Base-by-base conservation (phyloP, 2,329 filamentous ascomycete species). In the Trichoderma sp. region DNA sequence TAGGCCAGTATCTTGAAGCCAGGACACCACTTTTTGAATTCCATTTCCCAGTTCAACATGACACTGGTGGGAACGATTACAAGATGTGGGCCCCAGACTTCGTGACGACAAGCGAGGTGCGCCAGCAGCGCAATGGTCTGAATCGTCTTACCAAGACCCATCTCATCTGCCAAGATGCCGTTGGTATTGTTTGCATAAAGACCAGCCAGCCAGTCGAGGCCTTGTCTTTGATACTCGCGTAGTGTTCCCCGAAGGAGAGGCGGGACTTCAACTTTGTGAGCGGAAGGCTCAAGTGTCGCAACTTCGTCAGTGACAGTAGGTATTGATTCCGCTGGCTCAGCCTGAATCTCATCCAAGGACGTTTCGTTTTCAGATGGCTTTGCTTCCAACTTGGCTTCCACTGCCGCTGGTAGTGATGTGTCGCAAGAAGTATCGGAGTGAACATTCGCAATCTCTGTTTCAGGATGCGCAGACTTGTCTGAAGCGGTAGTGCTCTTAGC, bases 31-130 rank as follows among this genome's bases (percentile, higher is more conserved):
- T 99, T 99, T 77, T 98, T 98, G 86, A 99, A 99, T 80, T 99
- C 96, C 92, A 98, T 98, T 79, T 99, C 96, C 96, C 96, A 99
- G 77, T 99, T 99, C 72, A 99, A 88, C 86, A 99, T 97, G 60
- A 99, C 96, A 80, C 94, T 98, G 2, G 96, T 99, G 1, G 96
- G 96, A 2, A 99, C 96, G 71, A 99, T 92, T 60, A 99, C 93
- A 29, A 99, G 83, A 83, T 99, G 96, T 0, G 96, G 94, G 0
- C 96, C 96, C 96, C 96, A 99, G 5, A 97, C 89, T 75, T 94
- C 89, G 77, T 97, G 92, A 49, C 93, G 87, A 71, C 94, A 94
- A 10, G 96, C 96, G 43, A 99, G 85, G 78, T 99, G 95, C 5
- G 96, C 96, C 47, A 99, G 85, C 3, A 99, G 84, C 4, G 96